Evolutionary conservation across 2,329 filamentous ascomycete genomes (phyloP).

Genomic region (Incumbomyces lentus): DNA sequence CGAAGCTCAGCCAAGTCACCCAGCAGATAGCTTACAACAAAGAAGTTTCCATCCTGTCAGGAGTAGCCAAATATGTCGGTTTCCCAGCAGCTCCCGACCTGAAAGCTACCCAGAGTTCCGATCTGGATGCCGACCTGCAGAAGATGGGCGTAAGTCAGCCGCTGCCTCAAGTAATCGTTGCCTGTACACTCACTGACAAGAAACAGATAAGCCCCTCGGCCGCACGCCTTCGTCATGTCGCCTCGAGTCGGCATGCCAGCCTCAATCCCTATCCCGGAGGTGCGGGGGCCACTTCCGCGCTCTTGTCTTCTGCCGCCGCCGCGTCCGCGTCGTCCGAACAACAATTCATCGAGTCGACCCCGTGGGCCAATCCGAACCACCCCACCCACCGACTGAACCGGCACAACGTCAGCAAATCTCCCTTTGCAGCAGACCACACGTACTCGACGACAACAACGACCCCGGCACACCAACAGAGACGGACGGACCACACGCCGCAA

Average conservation of each 20-base stretch:
- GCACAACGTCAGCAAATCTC: conserved; percentile 27
- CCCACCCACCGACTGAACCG: conserved; percentile 48
- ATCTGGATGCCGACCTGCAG: conserved; percentile 77
- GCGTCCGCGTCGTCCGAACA: conserved; percentile 47
- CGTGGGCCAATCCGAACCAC: conserved; percentile 86
- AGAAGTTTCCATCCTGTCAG: conserved; percentile 83
- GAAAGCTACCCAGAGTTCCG: conserved; percentile 56
- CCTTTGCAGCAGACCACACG: conserved; percentile 22
- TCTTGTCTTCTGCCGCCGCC: conserved; percentile 8
- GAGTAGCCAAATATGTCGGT: conserved; percentile 86
- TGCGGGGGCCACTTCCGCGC: conserved; percentile 5
- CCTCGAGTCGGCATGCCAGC: background rate
- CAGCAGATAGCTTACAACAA: conserved; percentile 89
- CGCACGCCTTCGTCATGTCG: background rate
- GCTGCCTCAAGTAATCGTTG: background rate
- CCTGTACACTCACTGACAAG: background rate
- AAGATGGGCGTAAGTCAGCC: conserved; percentile 67
- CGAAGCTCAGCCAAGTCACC: conserved; percentile 64
- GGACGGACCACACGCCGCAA: conserved; percentile 32
- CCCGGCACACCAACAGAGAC: conserved; percentile 33
- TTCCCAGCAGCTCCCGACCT: conserved; percentile 92
- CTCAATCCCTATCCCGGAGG: background rate
- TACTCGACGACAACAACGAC: conserved; percentile 23
- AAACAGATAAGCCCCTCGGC: background rate
- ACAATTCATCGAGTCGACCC: conserved; percentile 78